Base-by-base conservation (phyloP, 495 filamentous ascomycete genomes). In the Xylaria telfairii region DNA sequence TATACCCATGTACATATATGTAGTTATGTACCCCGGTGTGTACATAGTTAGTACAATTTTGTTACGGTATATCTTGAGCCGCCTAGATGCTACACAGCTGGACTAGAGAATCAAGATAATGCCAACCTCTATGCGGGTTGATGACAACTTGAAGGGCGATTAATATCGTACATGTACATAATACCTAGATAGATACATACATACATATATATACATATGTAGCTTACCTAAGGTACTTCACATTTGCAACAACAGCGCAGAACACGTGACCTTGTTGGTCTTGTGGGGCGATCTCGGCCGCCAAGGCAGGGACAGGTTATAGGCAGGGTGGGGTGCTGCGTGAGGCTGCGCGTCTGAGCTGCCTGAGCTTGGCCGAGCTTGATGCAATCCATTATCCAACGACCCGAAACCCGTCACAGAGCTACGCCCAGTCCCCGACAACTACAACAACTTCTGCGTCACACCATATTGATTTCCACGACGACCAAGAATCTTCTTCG, bases 281-380 rank as follows among this genome's bases (percentile, higher is more conserved):
- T 68, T 37, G 57, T 67, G 70, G 66, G 46, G 60, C 21, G n/a
- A 8, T 41, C 51, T 39, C 67, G 67, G 67, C 42, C 49, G 68
- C 68, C 68, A 70, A 63, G 56, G 32, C 56, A 61, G 41, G 65
- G 19, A 49, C 17, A 13, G 24, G 49, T 6, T 10, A 1, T 26
- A 53, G 21, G 49, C 61, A 69, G 46, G 41, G 69, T 67, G 57
- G 57, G 34, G 63, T 70, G 66, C 51, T 54, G 57, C 53, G 67
- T 72, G 65, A 76, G 78, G 73, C 78, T 80, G 78, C 78, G 78
- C 75, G 78, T 80, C 77, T 65, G 75, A 82, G 82, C 83, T 85
- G 83, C 83, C 83, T 85, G 68, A 70, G 68, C 68, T 70, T 46
- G 68, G 56, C 34, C 41, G 53, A 46, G 34, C 44, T 44, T 70